Evolutionary conservation across 1,284 basidiomycete species (phyloP).

Genomic region (Ustilago bromivora): DNA sequence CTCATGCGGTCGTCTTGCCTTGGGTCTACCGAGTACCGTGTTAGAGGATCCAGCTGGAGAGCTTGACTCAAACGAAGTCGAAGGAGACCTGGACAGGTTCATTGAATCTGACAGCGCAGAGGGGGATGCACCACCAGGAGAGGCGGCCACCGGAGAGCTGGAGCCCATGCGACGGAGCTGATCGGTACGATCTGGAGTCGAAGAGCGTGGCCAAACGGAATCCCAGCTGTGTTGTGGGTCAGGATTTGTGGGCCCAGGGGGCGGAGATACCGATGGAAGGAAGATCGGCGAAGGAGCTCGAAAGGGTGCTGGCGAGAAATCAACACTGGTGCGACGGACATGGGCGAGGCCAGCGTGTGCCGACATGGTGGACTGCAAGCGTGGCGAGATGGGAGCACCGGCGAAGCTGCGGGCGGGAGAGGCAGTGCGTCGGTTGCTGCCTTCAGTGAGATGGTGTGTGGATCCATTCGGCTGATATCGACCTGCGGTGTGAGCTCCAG

Average conservation of each 20-base stretch:
- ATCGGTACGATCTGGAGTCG: conserved; percentile 41
- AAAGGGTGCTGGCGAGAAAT: conserved; percentile 27
- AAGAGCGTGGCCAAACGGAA: conserved; percentile 58
- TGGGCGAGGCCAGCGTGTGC: conserved; percentile 34
- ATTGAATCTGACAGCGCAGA: conserved; percentile 29
- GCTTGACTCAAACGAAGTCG: conserved; percentile 36
- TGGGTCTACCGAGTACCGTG: conserved; percentile 37
- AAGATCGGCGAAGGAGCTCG: conserved; percentile 48
- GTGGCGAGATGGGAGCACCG: conserved; percentile 52
- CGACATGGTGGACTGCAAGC: conserved; percentile 53
- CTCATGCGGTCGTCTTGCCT: conserved; percentile 49
- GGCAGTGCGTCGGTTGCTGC: conserved; percentile 32
- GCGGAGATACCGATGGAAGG: conserved; percentile 36
- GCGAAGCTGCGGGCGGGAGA: conserved; percentile 50
- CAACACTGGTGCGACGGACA: conserved; percentile 35
- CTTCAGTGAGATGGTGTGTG: conserved; percentile 24
- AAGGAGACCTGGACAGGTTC: conserved; percentile 42
- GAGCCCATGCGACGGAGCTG: conserved; percentile 44
- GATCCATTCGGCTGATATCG: conserved; percentile 30
- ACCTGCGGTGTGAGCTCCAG: conserved; percentile 22
- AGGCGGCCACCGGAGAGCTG: conserved; percentile 33
- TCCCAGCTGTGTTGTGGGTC: conserved; percentile 58
- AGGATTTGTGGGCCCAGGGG: conserved; percentile 35
- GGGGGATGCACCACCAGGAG: conserved; percentile 36
- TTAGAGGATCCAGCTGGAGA: conserved; percentile 27